phyloP scores from a whole-genome alignment of 805 yeast genomes.

The Nakazawaea ishiwadae region DNA sequence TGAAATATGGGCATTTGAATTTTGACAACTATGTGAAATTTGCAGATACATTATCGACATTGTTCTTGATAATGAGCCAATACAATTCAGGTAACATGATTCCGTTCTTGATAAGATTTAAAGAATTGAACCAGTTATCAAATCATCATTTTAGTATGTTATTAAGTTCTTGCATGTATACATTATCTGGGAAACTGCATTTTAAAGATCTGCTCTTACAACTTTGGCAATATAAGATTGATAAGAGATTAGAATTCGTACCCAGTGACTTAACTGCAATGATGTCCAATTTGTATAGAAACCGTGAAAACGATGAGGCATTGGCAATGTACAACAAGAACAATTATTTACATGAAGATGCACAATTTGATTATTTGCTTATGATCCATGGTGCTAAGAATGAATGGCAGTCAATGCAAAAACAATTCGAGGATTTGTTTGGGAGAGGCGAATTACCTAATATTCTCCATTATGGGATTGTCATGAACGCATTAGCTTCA shows the following conservation, averaged over 20 bases:
- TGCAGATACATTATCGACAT: neutral
- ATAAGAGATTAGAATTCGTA: neutral
- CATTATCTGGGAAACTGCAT: neutral
- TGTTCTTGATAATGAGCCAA: slow-evolving; percentile 4
- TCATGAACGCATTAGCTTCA: slow-evolving; percentile 54
- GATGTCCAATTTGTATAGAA: slow-evolving; percentile 18
- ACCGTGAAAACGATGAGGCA: slow-evolving; percentile 20
- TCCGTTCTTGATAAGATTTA: slow-evolving; percentile 3
- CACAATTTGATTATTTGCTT: slow-evolving; percentile 45
- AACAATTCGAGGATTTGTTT: slow-evolving; percentile 51
- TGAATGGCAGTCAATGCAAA: slow-evolving; percentile 53
- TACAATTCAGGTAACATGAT: neutral
- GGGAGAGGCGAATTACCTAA: slow-evolving; percentile 51
- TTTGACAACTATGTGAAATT: slow-evolving; percentile 4
- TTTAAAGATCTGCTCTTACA: neutral
- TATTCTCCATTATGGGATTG: slow-evolving; percentile 42
- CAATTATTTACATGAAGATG: slow-evolving; percentile 38
- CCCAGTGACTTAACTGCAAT: slow-evolving; percentile 10
- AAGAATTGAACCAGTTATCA: slow-evolving; percentile 3
- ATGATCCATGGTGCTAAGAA: slow-evolving; percentile 37
- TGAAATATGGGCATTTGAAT: slow-evolving; percentile 8
- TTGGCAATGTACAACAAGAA: slow-evolving; percentile 29
- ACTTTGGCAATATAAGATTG: slow-evolving; percentile 7
- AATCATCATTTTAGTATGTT: slow-evolving; percentile 12
- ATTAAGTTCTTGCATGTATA: slow-evolving; percentile 8